Percentiles rank a stretch among this genome's conserved stretches.
phyloP scores from a whole-genome alignment of 2,329 filamentous ascomycete genomes.

The Apiospora phragmitis region DNA sequence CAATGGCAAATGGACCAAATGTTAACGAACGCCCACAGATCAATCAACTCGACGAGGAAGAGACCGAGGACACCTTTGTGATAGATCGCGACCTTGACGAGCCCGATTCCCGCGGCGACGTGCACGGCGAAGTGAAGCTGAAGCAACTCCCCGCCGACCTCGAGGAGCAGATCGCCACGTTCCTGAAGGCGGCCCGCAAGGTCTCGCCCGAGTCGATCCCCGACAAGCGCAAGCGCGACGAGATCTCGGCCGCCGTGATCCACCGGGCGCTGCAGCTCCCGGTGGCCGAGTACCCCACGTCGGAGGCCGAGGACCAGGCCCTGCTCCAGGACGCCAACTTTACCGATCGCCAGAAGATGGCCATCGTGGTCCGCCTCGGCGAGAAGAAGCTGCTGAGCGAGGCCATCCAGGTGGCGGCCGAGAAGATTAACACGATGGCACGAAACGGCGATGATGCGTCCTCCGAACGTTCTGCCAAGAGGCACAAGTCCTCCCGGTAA shows the following conservation, averaged over 20 bases:
- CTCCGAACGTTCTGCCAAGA: constrained; percentile 30
- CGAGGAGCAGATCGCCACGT: constrained; percentile 49
- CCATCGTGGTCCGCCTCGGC: constrained; percentile 66
- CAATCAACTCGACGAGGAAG: constrained; percentile 57
- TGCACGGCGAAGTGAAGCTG: constrained; percentile 39
- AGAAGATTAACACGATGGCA: constrained; percentile 24
- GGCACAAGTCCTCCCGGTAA: constrained; percentile 23
- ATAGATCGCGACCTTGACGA: constrained; percentile 58
- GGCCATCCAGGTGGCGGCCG: constrained; percentile 42
- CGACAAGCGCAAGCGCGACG: constrained; percentile 51
- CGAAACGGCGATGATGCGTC: constrained; percentile 15
- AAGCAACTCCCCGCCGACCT: constrained; percentile 50
- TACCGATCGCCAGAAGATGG: constrained; percentile 53
- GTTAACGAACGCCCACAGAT: constrained; percentile 34
- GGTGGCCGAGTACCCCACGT: constrained; percentile 44
- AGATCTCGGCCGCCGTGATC: constrained; percentile 44
- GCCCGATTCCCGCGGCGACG: constrained; percentile 49
- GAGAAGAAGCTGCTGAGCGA: constrained; percentile 69
- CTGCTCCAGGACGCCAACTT: constrained; percentile 34
- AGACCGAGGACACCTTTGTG: constrained; percentile 75
- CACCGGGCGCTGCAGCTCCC: constrained; percentile 38
- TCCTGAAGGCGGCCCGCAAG: constrained; percentile 52
- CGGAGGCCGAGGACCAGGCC: constrained; percentile 39
- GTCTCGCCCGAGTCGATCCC: constrained; percentile 41
- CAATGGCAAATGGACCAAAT: not conserved